Conservation (phyloP, 352 stramenopile species). For the Peronospora destructor region DNA sequence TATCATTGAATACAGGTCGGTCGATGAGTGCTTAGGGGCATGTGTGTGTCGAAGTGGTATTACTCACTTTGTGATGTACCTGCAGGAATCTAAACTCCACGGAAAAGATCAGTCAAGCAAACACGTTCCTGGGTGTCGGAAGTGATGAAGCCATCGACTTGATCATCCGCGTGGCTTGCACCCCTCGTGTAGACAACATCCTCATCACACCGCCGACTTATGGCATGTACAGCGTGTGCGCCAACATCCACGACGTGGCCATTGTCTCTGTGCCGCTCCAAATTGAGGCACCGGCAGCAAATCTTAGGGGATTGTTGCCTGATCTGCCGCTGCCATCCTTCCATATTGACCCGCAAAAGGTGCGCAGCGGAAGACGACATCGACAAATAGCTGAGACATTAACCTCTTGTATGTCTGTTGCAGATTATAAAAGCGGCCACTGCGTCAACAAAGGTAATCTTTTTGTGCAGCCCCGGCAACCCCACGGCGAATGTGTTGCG, state of each 20-base stretch:
- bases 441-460: constrained; percentile 93
- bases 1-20: constrained; percentile 76
- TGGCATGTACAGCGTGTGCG: constrained; percentile 98
- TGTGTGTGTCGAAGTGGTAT: background rate
- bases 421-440: constrained; percentile 88
- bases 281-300: constrained; percentile 46
- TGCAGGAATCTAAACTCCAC: constrained; percentile 43
- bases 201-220: constrained; percentile 97
- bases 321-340: constrained; percentile 54
- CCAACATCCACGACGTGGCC: constrained; percentile 95
- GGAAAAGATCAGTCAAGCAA: constrained; percentile 71
- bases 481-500: constrained; percentile 94
- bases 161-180: constrained; percentile 95
- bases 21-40: constrained; percentile 13
- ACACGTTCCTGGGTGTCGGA: constrained; percentile 97
- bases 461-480: constrained; percentile 96
- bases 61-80: background rate
- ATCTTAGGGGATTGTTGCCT: constrained; percentile 61
- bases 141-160: constrained; percentile 98
- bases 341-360: constrained; percentile 73
- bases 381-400: background rate
- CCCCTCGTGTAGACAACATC: constrained; percentile 89
- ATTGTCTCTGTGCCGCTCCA: constrained; percentile 91
- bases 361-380: constrained; percentile 14
- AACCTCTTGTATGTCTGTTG: background rate